A percentile compares a stretch with the other conserved stretches of the same genome.
These are phyloP conservation scores for Trametes cubensis DNA, from an alignment of 768 basidiomycete species.

Conservation along the genomic window DNA sequence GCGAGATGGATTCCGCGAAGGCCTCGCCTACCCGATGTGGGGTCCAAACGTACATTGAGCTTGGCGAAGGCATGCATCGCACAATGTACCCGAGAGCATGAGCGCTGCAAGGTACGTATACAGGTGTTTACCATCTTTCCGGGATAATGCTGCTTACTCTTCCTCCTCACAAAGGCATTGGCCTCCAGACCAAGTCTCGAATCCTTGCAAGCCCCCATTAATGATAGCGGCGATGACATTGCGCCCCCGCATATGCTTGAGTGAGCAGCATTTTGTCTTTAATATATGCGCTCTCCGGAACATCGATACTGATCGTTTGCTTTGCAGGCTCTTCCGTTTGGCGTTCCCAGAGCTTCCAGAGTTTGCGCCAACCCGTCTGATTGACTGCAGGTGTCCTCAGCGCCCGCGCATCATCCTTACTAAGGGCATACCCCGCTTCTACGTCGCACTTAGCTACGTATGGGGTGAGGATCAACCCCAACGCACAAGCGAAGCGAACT, in stretches of 20 bases:
- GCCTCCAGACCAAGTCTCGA: too few relatives aligned
- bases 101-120: neutral
- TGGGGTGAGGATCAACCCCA: slow-evolving; percentile 1
- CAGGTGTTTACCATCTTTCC: too few relatives aligned
- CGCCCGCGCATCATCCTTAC: neutral
- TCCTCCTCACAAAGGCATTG: too few relatives aligned
- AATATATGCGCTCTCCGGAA: too few relatives aligned
- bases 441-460: slow-evolving; percentile 2
- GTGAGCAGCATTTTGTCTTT: too few relatives aligned
- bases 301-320: too few relatives aligned
- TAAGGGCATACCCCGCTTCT: neutral
- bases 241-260: too few relatives aligned
- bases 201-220: too few relatives aligned
- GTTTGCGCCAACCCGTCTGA: too few relatives aligned
- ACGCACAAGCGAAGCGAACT: neutral
- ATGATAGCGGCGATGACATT: too few relatives aligned
- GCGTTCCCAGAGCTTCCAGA: neutral
- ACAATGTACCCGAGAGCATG: neutral
- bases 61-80: neutral
- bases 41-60: neutral
- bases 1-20: neutral
- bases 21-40: neutral
- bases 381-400: neutral
- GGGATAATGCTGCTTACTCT: too few relatives aligned
- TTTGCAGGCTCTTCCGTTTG: too few relatives aligned